Base-by-base conservation (phyloP, 2,329 filamentous ascomycete species). In the Zalaria sp. region DNA sequence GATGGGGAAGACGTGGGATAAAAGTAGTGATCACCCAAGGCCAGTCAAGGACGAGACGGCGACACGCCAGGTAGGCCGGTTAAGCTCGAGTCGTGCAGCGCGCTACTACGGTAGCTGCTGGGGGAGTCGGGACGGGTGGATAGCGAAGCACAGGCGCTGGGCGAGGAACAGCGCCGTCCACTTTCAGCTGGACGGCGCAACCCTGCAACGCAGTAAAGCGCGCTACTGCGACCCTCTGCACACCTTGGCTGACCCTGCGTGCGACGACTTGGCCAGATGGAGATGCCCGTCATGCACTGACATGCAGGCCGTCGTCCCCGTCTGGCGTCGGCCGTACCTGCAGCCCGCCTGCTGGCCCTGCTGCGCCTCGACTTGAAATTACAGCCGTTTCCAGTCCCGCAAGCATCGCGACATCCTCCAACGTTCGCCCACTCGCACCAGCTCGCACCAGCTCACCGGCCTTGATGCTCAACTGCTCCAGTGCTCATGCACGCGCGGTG, bases 1-100 rank as follows among this genome's bases (percentile, higher is more conserved):
- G 46, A 46, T 42, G 46, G 49, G 47, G 42, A 40, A 10, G 40
- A 43, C 38, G 34, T 35, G 46, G 49, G 47, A 51, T 52, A 53
- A 49, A 50, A 49, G 46, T 48, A 48, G 38, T 48, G 46, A 48
- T 48, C 46, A 45, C 39, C 46, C 36, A 37, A 27, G 36, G 34
- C 41, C 39, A 35, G 36, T 32, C 39, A 29, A 37, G 44, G 43
- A 39, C 44, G 46, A 47, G 41, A 34, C 44, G 35, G 44, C 45
- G 40, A 39, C 44, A 49, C 43, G 43, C 11, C 28, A 35, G 26
- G 37, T 47, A 44, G 29, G 7, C 7, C n/a, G 29, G 18, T 18
- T 18, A 18, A 18, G 18, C 18, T n/a, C 29, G 29, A 32, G 29
- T 32, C 29, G 29, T 32, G 29, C 29, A 32, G 29, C 29, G 29